Base-by-base conservation (phyloP, 2,329 filamentous ascomycete species). In the Biscogniauxia sp. region DNA sequence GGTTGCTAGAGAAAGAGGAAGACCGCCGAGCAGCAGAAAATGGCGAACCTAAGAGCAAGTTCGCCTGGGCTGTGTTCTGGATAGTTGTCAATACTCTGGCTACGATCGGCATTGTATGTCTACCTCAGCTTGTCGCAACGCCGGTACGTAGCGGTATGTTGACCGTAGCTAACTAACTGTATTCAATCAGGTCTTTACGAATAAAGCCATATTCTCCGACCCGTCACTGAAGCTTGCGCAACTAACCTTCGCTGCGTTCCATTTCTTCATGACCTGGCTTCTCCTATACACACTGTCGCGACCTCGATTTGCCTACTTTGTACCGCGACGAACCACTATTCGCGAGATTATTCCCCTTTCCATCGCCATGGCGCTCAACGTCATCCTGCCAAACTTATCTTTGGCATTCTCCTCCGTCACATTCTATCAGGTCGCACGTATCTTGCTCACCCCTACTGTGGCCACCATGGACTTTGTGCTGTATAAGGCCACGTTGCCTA, bases 371-470 rank as follows among this genome's bases (percentile, higher is more conserved):
- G 82, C 84, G 56, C 78, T 88, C 61, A 90, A 90, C 73, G 86
- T 90, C 70, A 86, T 90, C 64, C 78, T 90, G 9, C 87, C 86
- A 9, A 90, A 90, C 69, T 75, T 89, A 6, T 89, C 86, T 1
- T 78, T 91, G 51, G 87, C 87, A 28, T 88, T 85, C 72, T 89
- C 87, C 20, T 84, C 83, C 55, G 84, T 90, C 51, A 87, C 86
- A 51, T 90, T 90, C 72, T 90, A 90, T 73, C 88, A 91, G 72
- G 83, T 90, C 54, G 86, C 85, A 4, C 83, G 87, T 23, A 88
- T 90, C 61, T 78, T 90, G 13, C 80, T 90, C 26, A 90, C 88
- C 0, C 88, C 88, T 2, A 81, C 80, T 51, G 86, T 89, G 20
- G 87, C 86, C 4, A 72, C 84, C 17, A 84, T 90, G 79, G 89